These are phyloP conservation scores for Pseudogymnoascus pannorum DNA, from an alignment of 2,329 filamentous ascomycete genomes.

Conservation along the genomic window DNA sequence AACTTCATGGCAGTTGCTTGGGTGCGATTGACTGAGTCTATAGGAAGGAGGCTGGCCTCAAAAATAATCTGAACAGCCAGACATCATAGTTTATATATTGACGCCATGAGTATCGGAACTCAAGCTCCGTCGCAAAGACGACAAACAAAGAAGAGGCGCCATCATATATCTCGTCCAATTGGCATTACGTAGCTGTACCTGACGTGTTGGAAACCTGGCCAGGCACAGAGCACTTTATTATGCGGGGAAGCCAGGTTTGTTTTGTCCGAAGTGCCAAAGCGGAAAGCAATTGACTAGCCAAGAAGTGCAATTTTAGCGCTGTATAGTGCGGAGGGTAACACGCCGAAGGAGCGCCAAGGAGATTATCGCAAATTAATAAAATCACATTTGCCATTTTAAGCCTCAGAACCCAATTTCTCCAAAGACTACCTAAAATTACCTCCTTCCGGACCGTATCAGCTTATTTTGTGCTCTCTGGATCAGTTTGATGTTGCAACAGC, in stretches of 20 bases:
- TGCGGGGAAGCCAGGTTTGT: background rate
- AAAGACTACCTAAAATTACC: background rate
- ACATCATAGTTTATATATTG: background rate
- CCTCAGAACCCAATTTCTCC: background rate
- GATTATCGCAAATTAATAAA: background rate
- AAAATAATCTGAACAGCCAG: background rate
- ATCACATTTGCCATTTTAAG: background rate
- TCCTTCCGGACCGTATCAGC: background rate
- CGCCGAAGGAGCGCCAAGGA: background rate
- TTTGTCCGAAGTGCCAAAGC: background rate
- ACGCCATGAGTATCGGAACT: background rate
- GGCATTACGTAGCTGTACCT: background rate
- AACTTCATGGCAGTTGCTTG: background rate
- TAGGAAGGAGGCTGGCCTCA: background rate
- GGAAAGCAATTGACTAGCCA: background rate
- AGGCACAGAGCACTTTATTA: background rate
- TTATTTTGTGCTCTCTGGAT: background rate
- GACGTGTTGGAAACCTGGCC: background rate
- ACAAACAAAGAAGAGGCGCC: background rate
- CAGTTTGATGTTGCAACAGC: background rate
- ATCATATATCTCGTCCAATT: conserved; percentile 1
- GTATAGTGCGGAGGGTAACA: conserved; percentile 5
- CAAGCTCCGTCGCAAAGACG: background rate
- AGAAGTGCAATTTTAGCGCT: background rate
- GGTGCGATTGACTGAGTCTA: background rate